Conservation (phyloP, 1,284 basidiomycete species). For the Pseudozyma hubeiensis region DNA sequence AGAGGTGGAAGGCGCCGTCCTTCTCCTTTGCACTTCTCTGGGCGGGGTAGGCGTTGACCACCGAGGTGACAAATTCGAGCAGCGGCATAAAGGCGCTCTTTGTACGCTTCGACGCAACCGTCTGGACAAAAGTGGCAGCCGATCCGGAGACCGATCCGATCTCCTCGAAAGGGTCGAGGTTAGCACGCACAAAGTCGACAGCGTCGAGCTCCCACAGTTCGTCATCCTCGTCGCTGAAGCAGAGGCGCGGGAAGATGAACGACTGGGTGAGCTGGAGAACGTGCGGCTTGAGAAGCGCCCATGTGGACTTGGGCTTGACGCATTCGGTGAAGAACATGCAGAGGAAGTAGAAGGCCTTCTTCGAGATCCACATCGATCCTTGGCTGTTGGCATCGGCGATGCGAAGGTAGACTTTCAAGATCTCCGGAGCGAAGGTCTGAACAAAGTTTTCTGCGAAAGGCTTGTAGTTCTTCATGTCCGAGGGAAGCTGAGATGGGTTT, state of each 20-base stretch:
- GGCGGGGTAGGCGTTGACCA: slow-evolving; percentile 62
- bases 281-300: slow-evolving; percentile 65
- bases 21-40: slow-evolving; percentile 57
- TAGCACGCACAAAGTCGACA: slow-evolving; percentile 63
- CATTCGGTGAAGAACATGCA: slow-evolving; percentile 66
- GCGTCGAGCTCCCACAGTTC: slow-evolving; percentile 67
- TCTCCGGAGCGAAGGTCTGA: slow-evolving; percentile 65
- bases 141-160: slow-evolving; percentile 51
- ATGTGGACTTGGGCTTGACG: slow-evolving; percentile 66
- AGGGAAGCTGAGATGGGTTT: slow-evolving; percentile 64
- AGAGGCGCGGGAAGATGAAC: slow-evolving; percentile 66
- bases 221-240: slow-evolving; percentile 62
- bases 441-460: slow-evolving; percentile 66
- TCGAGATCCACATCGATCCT: slow-evolving; percentile 57
- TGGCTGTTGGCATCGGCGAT: slow-evolving; percentile 55
- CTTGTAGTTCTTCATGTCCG: slow-evolving; percentile 63
- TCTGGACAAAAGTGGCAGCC: slow-evolving; percentile 55
- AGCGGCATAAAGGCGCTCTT: slow-evolving; percentile 62
- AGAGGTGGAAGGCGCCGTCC: slow-evolving; percentile 65
- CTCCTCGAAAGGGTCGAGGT: slow-evolving; percentile 64
- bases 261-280: slow-evolving; percentile 56
- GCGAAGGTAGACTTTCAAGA: slow-evolving; percentile 66
- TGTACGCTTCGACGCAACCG: slow-evolving; percentile 61
- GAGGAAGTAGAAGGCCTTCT: slow-evolving; percentile 58
- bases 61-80: slow-evolving; percentile 63